Evolutionary conservation across 768 basidiomycete genomes (phyloP), one percentile per base, ranked within the genome.

Genomic region (Stropharia rugosoannulata): DNA sequence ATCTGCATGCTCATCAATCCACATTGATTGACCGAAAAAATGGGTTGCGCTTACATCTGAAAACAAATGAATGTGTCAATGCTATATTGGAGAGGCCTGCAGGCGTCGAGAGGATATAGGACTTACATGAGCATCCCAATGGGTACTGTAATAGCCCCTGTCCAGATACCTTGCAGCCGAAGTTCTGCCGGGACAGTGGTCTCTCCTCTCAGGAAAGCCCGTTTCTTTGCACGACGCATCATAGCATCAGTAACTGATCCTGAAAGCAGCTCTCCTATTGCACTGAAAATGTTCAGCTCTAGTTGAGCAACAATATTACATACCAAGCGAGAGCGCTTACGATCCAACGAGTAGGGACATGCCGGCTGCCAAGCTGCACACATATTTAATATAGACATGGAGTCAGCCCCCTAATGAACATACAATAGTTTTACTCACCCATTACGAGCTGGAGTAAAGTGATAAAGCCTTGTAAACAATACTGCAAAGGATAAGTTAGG

Each of bases 91-190:
- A 29, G 27, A 4, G 3, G 27, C 7, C 7, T 29, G 3, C 27
- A 29, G 27, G 27, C 7, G 27, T 29, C 27, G n/a, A n/a, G n/a
- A 29, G 7, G 27, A 7, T 29, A 7, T 29, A 3, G 3, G 18
- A 58, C 69, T 41, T 29, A 75, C 73, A 73, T 73, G 5, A 73
- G 53, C 27, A 73, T 56, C 19, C 73, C 71, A 11, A 63, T 56
- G 41, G 73, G 73, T 6, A 71, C 73, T 2, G 66, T 62, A 19
- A 73, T 59, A 13, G 69, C 70, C 2, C 73, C 72, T 27, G 73
- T 70, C 73, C 73, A 73, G 25, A 74, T 74, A 7, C 72, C 72
- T n/a, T 70, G 69, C 16, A 75, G 61, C 0, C 73, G 68, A 51
- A 72, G 66, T 56, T 74, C 72, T 2, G 69, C 61, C n/a, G 72